These are phyloP conservation scores for Huiozyma sinensis DNA, from an alignment of 805 yeast genomes.

Conservation along the genomic window DNA sequence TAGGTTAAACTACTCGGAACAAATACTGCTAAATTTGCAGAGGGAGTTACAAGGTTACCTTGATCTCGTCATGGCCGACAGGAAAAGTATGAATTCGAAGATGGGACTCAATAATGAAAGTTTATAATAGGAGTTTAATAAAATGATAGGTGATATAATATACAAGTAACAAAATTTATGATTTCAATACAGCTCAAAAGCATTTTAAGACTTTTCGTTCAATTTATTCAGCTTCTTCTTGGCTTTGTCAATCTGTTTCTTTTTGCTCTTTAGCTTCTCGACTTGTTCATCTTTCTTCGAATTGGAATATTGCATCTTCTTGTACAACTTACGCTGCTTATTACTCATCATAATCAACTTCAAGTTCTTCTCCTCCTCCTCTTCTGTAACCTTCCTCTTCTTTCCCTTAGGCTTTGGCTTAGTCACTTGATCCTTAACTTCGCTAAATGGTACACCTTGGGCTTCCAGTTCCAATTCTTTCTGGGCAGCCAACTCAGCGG, in stretches of 20 bases:
- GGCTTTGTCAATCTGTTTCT: slow-evolving; percentile 56
- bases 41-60: slow-evolving; percentile 58
- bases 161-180: background rate
- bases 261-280: slow-evolving; percentile 58
- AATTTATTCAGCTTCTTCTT: slow-evolving; percentile 32
- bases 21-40: slow-evolving; percentile 51
- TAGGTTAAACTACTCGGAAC: slow-evolving; percentile 51
- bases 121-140: background rate
- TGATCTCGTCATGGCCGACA: slow-evolving; percentile 61
- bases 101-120: slow-evolving; percentile 2
- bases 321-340: slow-evolving; percentile 87
- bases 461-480: slow-evolving; percentile 87
- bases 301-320: slow-evolving; percentile 88
- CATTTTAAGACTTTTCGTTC: background rate
- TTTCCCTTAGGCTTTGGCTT: slow-evolving; percentile 15
- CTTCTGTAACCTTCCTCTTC: slow-evolving; percentile 35
- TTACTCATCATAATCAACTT: slow-evolving; percentile 96
- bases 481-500: slow-evolving; percentile 51
- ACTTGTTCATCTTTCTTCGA: slow-evolving; percentile 71
- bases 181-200: background rate
- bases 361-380: slow-evolving; percentile 75
- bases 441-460: slow-evolving; percentile 71
- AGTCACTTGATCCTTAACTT: slow-evolving; percentile 31
- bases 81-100: slow-evolving; percentile 74
- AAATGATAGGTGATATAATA: background rate